These are phyloP conservation scores for Cladorrhinum sp. DNA, from an alignment of 2,329 filamentous ascomycete species.

Conservation along the genomic window DNA sequence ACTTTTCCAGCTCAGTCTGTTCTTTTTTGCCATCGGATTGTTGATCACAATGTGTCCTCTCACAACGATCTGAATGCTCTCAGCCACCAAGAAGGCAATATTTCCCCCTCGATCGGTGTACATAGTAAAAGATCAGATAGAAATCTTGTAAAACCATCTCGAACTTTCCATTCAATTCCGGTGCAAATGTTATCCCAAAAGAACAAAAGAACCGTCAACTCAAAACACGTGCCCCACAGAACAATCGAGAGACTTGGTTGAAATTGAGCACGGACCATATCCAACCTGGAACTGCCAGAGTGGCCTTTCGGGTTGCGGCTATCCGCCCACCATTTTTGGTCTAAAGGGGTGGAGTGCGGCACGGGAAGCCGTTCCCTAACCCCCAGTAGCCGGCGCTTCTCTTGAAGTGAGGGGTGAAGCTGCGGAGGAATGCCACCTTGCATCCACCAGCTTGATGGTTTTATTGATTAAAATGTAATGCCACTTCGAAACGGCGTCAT, in stretches of 20 bases:
- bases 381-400: not conserved
- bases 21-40: conserved; percentile 1
- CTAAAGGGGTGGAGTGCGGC: not conserved
- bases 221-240: conserved; percentile 1
- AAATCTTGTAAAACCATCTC: not conserved
- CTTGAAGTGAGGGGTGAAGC: too few relatives aligned
- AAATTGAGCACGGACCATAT: not conserved
- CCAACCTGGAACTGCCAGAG: conserved; percentile 6
- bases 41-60: not conserved
- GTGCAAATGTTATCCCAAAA: not conserved
- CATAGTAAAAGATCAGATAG: not conserved
- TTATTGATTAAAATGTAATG: not conserved
- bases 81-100: not conserved
- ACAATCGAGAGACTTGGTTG: not conserved
- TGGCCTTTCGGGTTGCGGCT: conserved; percentile 10
- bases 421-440: not conserved
- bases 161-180: not conserved
- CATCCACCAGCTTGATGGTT: not conserved
- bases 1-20: conserved; percentile 2
- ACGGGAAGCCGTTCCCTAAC: not conserved
- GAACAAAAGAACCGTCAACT: too few relatives aligned
- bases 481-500: not conserved
- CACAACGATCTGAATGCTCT: not conserved
- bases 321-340: conserved; percentile 1
- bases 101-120: not conserved